Conservation (phyloP, 305 asterid species). For the Solanum hybrid region DNA sequence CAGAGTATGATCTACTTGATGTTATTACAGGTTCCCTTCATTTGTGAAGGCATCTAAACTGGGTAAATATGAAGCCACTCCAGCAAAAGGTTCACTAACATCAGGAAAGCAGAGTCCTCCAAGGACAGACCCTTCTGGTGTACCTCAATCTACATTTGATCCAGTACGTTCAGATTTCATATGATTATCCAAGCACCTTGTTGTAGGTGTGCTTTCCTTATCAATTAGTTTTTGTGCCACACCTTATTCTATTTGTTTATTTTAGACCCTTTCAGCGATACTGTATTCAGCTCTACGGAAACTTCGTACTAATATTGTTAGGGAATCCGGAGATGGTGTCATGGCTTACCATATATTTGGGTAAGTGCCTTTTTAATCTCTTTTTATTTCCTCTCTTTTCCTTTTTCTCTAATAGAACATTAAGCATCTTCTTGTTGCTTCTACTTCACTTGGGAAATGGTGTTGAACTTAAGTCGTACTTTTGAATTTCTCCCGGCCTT, state of each 20-base stretch:
- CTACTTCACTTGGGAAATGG: neutral
- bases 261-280: slow-evolving; percentile 53
- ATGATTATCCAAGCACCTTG: neutral
- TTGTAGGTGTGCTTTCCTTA: neutral
- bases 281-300: slow-evolving; percentile 46
- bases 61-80: slow-evolving; percentile 49
- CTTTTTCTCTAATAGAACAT: neutral
- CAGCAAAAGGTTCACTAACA: slow-evolving; percentile 59
- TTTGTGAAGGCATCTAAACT: slow-evolving; percentile 45
- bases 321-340: slow-evolving; percentile 57
- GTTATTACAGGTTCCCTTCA: slow-evolving; percentile 55
- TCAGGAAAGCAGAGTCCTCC: slow-evolving; percentile 40
- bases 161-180: slow-evolving; percentile 33
- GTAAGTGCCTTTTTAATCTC: slow-evolving; percentile 22
- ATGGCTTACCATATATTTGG: slow-evolving; percentile 62
- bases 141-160: slow-evolving; percentile 45
- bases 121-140: slow-evolving; percentile 31
- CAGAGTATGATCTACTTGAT: slow-evolving; percentile 1
- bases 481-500: neutral
- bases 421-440: neutral
- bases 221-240: neutral
- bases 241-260: neutral
- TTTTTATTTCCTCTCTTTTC: slow-evolving; percentile 1
- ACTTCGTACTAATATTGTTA: slow-evolving; percentile 52
- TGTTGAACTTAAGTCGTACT: neutral